Base-by-base conservation (phyloP, 352 stramenopile genomes). In the Phytophthora agathidicida region DNA sequence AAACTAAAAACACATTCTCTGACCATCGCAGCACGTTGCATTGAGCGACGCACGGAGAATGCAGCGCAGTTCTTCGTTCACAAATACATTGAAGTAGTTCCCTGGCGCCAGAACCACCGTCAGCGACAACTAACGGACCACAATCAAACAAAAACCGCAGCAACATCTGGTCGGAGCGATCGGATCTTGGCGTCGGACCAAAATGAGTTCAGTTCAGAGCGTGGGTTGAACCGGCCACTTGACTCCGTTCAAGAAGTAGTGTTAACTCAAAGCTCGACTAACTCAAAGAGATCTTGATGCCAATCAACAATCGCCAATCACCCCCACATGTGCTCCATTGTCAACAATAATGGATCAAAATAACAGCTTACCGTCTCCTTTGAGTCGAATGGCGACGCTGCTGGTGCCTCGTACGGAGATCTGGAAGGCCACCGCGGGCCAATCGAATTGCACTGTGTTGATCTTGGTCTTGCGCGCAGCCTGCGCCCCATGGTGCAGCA, bases 21-120 rank as follows among this genome's bases (percentile, higher is more conserved):
- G 28, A 95, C 84, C 79, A 55, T 95, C 84, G 48, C 83, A 95
- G 47, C 84, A 93, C 9, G 77, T 93, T 35, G 86, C 79, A 17
- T 82, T 84, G 16, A 91, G 65, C 42, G 84, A 90, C 10, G 84
- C 80, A 10, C 84, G 84, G 41, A 95, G 71, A 44, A 94, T 94
- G 47, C 80, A 91, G 24, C 68, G 70, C 52, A 95, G 82, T 17
- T 69, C 49, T 13, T 75, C 71, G 41, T 95, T 86, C 35, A 95
- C 83, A 48, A 95, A 95, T 28, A 94, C 75, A 39, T 95, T 95
- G 43, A 95, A 95, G 58, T 93, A 95, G 61, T 95, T 95, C 36
- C 86, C 86, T 93, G 65, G 11, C 23, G 26, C 42, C 9, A 62
- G n/a, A 27, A 20, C 30, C 14, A 59, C 10, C n/a, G 16, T 58